Evolutionary conservation across 805 yeast genomes (phyloP).

Genomic region (Ogataea pignaliae): DNA sequence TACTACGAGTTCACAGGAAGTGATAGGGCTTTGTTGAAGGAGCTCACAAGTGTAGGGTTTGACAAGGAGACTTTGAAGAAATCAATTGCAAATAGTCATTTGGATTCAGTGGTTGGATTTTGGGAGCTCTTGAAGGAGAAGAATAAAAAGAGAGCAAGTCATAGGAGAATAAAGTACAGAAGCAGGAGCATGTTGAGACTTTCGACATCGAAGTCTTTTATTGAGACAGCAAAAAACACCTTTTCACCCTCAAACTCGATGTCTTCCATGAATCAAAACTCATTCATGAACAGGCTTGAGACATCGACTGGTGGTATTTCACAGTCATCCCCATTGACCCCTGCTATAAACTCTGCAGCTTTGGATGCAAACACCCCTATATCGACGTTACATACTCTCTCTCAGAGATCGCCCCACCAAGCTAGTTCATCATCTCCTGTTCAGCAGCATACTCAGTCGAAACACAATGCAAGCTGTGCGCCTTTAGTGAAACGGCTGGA

Average conservation of each 20-base stretch:
- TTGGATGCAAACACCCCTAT: not conserved
- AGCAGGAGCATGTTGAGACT: constrained; percentile 29
- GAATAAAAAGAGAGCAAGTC: constrained; percentile 35
- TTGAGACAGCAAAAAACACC: constrained; percentile 18
- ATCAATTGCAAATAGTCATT: constrained; percentile 52
- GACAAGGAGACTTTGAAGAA: constrained; percentile 56
- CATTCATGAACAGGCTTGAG: constrained; percentile 3
- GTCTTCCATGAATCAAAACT: constrained; percentile 7
- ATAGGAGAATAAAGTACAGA: constrained; percentile 21
- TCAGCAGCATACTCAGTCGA: no score
- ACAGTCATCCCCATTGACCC: not conserved
- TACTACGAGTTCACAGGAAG: constrained; percentile 35
- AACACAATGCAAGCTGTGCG: not conserved
- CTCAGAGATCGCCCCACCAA: not conserved
- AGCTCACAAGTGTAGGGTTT: constrained; percentile 55
- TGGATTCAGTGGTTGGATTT: constrained; percentile 70
- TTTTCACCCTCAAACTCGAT: constrained; percentile 15
- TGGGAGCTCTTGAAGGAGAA: constrained; percentile 65
- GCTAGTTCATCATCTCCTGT: no score
- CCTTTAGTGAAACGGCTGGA: no score
- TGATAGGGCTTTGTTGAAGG: constrained; percentile 61
- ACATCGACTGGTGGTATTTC: not conserved
- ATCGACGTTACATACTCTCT: no score
- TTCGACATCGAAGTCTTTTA: constrained; percentile 22
- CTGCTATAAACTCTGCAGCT: not conserved